Conservation (phyloP, 2,329 filamentous ascomycete genomes). For the Cladophialophora bantiana region DNA sequence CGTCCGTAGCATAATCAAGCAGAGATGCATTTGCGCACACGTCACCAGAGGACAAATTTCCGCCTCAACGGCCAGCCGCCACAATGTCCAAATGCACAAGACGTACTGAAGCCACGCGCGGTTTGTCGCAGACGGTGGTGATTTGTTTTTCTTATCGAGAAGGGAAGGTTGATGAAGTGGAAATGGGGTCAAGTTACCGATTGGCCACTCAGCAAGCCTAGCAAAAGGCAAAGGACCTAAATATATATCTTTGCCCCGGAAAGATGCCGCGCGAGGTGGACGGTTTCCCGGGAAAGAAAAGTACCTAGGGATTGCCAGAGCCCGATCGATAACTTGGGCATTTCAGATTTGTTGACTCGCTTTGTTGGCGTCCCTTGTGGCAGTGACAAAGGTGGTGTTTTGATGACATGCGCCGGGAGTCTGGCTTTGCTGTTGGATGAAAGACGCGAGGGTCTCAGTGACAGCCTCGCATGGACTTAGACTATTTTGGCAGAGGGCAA, state of each 20-base stretch:
- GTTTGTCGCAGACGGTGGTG: not conserved
- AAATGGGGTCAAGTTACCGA: slow-evolving; percentile 3
- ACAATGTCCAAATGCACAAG: not conserved
- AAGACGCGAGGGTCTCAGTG: not conserved
- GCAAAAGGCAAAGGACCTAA: slow-evolving; percentile 2
- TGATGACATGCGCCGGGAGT: not conserved
- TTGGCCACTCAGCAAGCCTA: slow-evolving; percentile 5
- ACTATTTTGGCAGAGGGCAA: too few relatives aligned
- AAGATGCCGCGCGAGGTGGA: slow-evolving; percentile 12
- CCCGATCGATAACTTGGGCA: not conserved
- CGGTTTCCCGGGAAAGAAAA: slow-evolving; percentile 1
- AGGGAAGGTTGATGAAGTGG: slow-evolving; percentile 1
- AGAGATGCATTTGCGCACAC: slow-evolving; percentile 1
- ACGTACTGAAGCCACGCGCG: not conserved
- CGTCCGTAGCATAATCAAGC: not conserved
- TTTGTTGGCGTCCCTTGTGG: not conserved
- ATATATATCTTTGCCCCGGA: slow-evolving; percentile 20
- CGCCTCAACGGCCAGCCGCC: not conserved
- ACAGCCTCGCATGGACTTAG: not conserved
- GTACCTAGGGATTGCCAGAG: not conserved
- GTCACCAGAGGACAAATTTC: slow-evolving; percentile 4
- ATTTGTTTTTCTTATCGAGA: not conserved
- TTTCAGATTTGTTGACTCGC: not conserved
- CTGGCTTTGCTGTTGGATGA: not conserved
- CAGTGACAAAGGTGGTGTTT: too few relatives aligned